Evolutionary conservation across 257 asterid genomes (phyloP).

Genomic region (Nemophila menziesii): DNA sequence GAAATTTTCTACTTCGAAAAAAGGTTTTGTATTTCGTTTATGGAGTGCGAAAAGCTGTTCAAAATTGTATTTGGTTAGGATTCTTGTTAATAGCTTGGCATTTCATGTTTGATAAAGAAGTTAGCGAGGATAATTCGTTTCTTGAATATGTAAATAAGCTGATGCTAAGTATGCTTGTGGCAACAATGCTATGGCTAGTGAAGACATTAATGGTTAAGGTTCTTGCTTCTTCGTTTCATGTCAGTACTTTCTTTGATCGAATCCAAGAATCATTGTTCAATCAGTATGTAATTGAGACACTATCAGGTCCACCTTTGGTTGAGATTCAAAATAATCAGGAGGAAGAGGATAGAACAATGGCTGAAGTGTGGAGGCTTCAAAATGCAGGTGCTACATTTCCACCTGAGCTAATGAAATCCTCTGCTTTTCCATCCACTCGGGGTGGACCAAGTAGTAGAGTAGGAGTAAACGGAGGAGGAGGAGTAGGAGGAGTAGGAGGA

Average conservation of each 20-base stretch:
- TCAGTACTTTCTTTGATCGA: conserved; percentile 69
- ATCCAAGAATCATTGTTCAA: conserved; percentile 61
- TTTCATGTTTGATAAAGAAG: conserved; percentile 36
- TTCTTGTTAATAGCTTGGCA: conserved; percentile 62
- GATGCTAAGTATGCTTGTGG: conserved; percentile 54
- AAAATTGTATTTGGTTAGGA: conserved; percentile 69
- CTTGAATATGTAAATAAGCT: conserved; percentile 38
- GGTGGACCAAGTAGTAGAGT: conserved; percentile 16
- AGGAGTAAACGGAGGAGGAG: conserved; percentile 10
- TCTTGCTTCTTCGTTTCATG: conserved; percentile 68
- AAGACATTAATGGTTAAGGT: conserved; percentile 80
- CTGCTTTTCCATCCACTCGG: conserved; percentile 12
- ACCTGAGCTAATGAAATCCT: conserved; percentile 28
- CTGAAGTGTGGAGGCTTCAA: conserved; percentile 54
- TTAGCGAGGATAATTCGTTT: conserved; percentile 28
- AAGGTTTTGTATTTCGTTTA: conserved; percentile 57
- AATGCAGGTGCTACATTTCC: conserved; percentile 61
- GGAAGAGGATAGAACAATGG: conserved; percentile 48
- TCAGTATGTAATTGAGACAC: conserved; percentile 57
- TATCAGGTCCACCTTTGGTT: conserved; percentile 52
- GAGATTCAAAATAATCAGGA: conserved; percentile 42
- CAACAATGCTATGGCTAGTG: conserved; percentile 51
- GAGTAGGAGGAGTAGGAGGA: no score
- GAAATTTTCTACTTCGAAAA: conserved; percentile 62
- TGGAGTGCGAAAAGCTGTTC: conserved; percentile 57